Evolutionary conservation across 345 rosid species (phyloP), one percentile per base, ranked within the genome.

Genomic region (Populus ilicifolia): DNA sequence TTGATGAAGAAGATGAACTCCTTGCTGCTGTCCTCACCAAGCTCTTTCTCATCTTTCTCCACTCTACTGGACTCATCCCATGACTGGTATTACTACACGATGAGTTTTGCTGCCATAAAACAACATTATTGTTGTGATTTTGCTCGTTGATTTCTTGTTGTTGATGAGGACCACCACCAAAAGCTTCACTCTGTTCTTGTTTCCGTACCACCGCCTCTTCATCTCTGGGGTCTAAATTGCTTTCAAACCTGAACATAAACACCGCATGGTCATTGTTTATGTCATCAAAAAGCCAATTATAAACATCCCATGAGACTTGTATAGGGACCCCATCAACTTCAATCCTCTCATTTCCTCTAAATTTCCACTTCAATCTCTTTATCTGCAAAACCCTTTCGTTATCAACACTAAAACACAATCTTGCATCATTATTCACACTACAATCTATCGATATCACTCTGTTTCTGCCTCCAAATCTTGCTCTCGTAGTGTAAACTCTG

Each of bases 241-340:
- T 85, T 41, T 93, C 99, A 66, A 96, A 96, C 80, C 90, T 84
- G 82, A 96, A 92, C 92, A 90, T 88, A 87, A 96, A 96, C 69
- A 94, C 91, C 0, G 92, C 97, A 67, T 90, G 93, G 14, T 88
- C 85, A 14, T 84, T 80, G 65, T 52, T 75, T 27, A 76, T 78
- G n/a, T 83, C 89, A 38, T 92, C 88, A 65, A 92, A 92, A 62
- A 96, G 65, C 99, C 99, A 96, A 65, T 91, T 93, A 75, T 96
- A 90, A 4, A 96, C 94, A 62, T 96, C 99, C 99, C 99, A 96
- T 0, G 97, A 96, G 83, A 96, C 83, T 70, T 92, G 96, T 8
- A 93, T 77, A 12, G 83, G 41, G 16, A 88, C 92, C 2, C 97
- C 98, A 23, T 92, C 97, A 2, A 93, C 86, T 63, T 89, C 97